phyloP scores from a whole-genome alignment of 1,284 basidiomycete species.

The Ceratobasidium sp. region DNA sequence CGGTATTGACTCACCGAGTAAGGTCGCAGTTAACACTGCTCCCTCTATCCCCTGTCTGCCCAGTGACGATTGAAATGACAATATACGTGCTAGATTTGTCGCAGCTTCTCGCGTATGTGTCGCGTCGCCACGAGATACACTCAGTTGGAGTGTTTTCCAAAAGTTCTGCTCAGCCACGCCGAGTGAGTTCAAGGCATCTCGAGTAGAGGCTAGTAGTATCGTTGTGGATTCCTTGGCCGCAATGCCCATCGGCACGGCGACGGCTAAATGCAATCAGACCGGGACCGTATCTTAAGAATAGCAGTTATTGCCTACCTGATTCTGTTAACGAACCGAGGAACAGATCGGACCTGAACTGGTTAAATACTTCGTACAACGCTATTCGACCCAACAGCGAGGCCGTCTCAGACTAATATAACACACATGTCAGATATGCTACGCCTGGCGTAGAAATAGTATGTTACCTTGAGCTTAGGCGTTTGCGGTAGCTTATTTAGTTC shows the following conservation, averaged over 20 bases:
- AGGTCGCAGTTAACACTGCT: conserved; percentile 68
- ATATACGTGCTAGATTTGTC: conserved; percentile 76
- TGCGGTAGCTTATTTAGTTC: conserved; percentile 61
- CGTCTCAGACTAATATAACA: conserved; percentile 71
- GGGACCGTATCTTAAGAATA: not conserved
- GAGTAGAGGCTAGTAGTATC: conserved; percentile 63
- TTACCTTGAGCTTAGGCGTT: conserved; percentile 70
- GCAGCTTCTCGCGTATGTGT: conserved; percentile 79
- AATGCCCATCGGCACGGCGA: conserved; percentile 86
- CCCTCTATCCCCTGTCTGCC: conserved; percentile 68
- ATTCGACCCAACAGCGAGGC: conserved; percentile 79
- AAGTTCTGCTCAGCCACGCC: conserved; percentile 77
- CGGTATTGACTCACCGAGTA: conserved; percentile 70
- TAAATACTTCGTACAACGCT: conserved; percentile 79
- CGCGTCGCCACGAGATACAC: conserved; percentile 71
- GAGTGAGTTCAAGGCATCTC: conserved; percentile 74
- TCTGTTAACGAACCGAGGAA: conserved; percentile 88
- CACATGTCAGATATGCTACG: not conserved
- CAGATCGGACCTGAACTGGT: conserved; percentile 83
- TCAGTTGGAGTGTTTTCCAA: conserved; percentile 73
- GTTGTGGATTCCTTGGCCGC: conserved; percentile 61
- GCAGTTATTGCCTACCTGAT: conserved; percentile 70
- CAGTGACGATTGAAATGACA: conserved; percentile 82
- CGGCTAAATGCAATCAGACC: conserved; percentile 65
- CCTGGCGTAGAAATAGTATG: conserved; percentile 34